Evolutionary conservation across 495 filamentous ascomycete species (phyloP).

Genomic region (Tetracladium setigerum): DNA sequence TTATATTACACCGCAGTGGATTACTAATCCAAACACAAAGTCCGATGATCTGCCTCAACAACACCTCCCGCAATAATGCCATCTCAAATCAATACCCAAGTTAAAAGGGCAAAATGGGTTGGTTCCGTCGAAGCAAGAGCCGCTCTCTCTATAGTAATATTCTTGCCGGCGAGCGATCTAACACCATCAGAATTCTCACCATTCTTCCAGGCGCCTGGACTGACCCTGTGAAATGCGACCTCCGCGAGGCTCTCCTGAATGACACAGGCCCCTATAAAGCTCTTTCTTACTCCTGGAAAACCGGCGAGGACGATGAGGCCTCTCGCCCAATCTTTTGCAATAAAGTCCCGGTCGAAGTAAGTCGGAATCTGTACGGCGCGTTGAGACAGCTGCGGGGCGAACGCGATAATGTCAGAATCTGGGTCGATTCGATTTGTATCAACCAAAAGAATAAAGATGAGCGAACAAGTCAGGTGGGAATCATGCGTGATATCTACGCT

Average conservation of each 20-base stretch:
- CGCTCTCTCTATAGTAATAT: too few species aligned
- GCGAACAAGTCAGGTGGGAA: constrained; percentile 13
- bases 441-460: constrained; percentile 17
- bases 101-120: too few species aligned
- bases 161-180: too few species aligned
- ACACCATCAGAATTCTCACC: background rate
- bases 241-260: background rate
- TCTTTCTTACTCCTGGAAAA: constrained; percentile 15
- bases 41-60: too few species aligned
- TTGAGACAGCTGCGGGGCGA: constrained; percentile 7
- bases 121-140: too few species aligned
- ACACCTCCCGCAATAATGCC: too few species aligned
- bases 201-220: background rate
- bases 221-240: background rate
- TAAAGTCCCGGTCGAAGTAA: constrained; percentile 6
- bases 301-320: background rate
- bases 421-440: constrained; percentile 22
- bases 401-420: constrained; percentile 2
- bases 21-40: too few species aligned
- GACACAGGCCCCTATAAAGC: constrained; percentile 8
- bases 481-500: constrained; percentile 19
- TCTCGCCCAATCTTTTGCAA: constrained; percentile 6
- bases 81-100: too few species aligned
- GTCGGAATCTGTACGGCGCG: constrained; percentile 11
- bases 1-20: too few species aligned